Evolutionary conservation across 495 filamentous ascomycete genomes (phyloP).

Genomic region (Aspergillus sclerotiicarbonarius): DNA sequence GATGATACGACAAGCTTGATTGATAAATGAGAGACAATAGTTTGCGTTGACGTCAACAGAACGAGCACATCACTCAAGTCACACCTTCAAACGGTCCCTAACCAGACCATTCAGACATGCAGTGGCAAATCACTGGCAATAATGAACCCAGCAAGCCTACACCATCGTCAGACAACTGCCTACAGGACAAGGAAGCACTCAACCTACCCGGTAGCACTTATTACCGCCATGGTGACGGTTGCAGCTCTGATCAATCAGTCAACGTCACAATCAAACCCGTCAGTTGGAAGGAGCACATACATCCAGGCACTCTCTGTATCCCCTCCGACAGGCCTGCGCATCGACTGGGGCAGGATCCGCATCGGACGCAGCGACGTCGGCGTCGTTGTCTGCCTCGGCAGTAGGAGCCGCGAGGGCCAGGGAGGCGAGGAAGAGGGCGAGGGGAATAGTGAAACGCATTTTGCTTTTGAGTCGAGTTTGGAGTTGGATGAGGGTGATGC

Average conservation of each 20-base stretch:
- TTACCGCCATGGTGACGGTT: not conserved
- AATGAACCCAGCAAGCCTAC: constrained; percentile 1
- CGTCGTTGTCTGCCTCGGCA: not conserved
- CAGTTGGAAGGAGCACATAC: not conserved
- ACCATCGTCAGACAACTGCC: not conserved
- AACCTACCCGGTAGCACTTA: not conserved
- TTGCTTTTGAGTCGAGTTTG: not conserved
- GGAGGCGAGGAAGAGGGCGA: constrained; percentile 1
- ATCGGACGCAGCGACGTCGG: not conserved
- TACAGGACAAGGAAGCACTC: not conserved
- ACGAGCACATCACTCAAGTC: not conserved
- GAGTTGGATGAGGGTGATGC: not conserved
- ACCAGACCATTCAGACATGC: not conserved
- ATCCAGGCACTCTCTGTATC: not conserved
- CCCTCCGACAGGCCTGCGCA: not conserved
- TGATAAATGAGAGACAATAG: constrained; percentile 2
- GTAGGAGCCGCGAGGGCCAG: not conserved
- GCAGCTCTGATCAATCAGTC: not conserved
- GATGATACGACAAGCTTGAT: not conserved
- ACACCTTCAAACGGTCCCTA: not conserved
- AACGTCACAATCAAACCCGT: not conserved
- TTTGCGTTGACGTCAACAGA: constrained; percentile 3
- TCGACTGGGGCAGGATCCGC: not conserved
- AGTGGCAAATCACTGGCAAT: not conserved
- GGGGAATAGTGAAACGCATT: constrained; percentile 4